Conservation (phyloP, 768 basidiomycete genomes). For the Tephrocybe sp. region DNA sequence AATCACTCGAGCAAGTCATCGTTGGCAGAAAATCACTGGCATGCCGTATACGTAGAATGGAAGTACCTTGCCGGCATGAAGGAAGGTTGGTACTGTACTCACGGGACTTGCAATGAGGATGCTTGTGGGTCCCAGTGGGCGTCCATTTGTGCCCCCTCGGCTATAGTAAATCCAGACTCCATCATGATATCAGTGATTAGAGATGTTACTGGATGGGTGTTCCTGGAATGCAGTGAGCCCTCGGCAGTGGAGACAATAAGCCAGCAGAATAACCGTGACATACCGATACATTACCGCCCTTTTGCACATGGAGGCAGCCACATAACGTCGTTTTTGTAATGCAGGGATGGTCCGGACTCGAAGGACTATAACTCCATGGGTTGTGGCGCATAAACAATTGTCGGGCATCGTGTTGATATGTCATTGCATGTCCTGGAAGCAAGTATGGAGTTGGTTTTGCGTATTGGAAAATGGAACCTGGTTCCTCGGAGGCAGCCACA, state of each 20-base stretch:
- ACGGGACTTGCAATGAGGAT: not conserved
- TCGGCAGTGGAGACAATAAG: not conserved
- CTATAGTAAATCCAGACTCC: not conserved
- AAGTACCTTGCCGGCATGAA: not conserved
- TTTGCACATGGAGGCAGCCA: not conserved
- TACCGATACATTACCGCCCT: not conserved
- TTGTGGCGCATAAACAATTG: not conserved
- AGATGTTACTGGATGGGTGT: too few relatives aligned
- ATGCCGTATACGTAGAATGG: not conserved
- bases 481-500: not conserved
- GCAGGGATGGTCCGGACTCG: too few relatives aligned
- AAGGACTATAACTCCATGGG: not conserved
- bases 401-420: too few relatives aligned
- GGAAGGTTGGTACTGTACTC: not conserved
- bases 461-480: not conserved
- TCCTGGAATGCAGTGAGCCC: constrained; percentile 5
- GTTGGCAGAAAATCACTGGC: too few relatives aligned
- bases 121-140: not conserved
- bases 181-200: constrained; percentile 2
- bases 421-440: too few relatives aligned
- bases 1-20: not conserved
- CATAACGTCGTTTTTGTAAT: not conserved
- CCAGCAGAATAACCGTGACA: not conserved
- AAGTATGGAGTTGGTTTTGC: too few relatives aligned
- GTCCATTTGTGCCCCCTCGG: not conserved